Evolutionary conservation across 116 monocot species (phyloP).

Genomic region (Trichopus zeylanicus): DNA sequence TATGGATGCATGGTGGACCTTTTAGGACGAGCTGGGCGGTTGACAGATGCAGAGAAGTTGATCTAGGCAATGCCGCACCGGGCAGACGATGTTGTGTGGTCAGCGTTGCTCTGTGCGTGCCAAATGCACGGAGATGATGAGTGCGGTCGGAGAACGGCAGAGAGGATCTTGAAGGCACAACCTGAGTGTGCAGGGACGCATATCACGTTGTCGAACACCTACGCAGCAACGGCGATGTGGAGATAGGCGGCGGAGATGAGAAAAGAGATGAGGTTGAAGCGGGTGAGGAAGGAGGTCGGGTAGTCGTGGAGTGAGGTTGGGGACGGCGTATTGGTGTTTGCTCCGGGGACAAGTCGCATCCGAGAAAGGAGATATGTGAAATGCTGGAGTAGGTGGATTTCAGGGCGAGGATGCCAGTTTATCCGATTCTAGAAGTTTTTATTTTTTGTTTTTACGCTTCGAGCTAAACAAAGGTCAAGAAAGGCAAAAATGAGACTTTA

Average conservation of each 20-base stretch:
- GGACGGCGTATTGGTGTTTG: conserved; percentile 35
- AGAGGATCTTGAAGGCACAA: conserved; percentile 34
- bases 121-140: conserved; percentile 44
- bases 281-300: conserved; percentile 67
- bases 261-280: conserved; percentile 62
- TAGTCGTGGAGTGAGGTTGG: conserved; percentile 57
- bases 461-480: too few relatives aligned
- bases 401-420: conserved; percentile 8
- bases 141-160: conserved; percentile 34
- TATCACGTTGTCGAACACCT: conserved; percentile 53
- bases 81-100: conserved; percentile 75
- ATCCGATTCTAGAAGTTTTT: too few relatives aligned
- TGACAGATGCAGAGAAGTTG: conserved; percentile 56
- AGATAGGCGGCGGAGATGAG: conserved; percentile 44
- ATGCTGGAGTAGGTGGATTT: conserved; percentile 38
- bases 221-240: conserved; percentile 63
- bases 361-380: conserved; percentile 32
- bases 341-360: conserved; percentile 38
- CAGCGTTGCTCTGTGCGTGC: conserved; percentile 52
- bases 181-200: conserved; percentile 53
- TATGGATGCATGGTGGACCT: conserved; percentile 83
- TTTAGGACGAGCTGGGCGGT: conserved; percentile 52
- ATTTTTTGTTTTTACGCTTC: too few relatives aligned
- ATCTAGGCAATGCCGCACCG: conserved; percentile 39
- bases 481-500: too few relatives aligned